Conservation (phyloP, 352 stramenopile genomes). For the Peronospora tabacina region DNA sequence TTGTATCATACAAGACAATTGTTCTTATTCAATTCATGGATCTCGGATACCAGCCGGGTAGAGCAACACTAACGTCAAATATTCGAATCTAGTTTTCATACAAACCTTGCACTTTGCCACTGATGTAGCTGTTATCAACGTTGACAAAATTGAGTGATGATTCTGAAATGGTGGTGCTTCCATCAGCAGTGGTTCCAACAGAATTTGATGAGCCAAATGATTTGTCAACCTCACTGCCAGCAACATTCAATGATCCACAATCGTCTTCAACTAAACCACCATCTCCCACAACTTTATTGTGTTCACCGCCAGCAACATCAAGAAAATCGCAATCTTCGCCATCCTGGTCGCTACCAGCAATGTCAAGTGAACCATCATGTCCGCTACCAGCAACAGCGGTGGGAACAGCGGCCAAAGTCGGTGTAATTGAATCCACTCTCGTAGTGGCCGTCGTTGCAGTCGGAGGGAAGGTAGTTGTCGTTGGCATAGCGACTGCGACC, state of each 20-base stretch:
- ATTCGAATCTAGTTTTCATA: constrained; percentile 6
- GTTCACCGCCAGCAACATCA: constrained; percentile 12
- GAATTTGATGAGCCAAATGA: background rate
- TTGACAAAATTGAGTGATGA: constrained; percentile 23
- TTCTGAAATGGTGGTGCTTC: constrained; percentile 9
- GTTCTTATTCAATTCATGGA: too few relatives aligned
- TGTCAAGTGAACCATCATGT: constrained; percentile 5
- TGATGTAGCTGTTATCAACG: constrained; percentile 13
- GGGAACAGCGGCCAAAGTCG: too few relatives aligned
- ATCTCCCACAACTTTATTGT: constrained; percentile 2
- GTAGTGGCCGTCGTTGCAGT: too few relatives aligned
- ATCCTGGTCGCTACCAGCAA: constrained; percentile 7
- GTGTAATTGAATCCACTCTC: too few relatives aligned
- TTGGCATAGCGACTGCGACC: background rate
- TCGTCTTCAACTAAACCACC: constrained; percentile 10
- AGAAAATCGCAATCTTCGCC: constrained; percentile 13
- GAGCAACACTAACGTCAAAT: background rate
- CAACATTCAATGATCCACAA: constrained; percentile 15
- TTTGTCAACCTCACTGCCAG: constrained; percentile 1
- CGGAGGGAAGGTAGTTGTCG: background rate
- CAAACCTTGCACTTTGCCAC: constrained; percentile 19
- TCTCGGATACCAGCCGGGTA: background rate
- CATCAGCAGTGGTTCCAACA: constrained; percentile 3
- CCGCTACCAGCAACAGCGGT: background rate
- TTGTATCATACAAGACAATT: too few relatives aligned